Percentiles rank a stretch among this genome's conserved stretches.
phyloP scores from a whole-genome alignment of 768 basidiomycete species.

The Albatrellus ellisii region DNA sequence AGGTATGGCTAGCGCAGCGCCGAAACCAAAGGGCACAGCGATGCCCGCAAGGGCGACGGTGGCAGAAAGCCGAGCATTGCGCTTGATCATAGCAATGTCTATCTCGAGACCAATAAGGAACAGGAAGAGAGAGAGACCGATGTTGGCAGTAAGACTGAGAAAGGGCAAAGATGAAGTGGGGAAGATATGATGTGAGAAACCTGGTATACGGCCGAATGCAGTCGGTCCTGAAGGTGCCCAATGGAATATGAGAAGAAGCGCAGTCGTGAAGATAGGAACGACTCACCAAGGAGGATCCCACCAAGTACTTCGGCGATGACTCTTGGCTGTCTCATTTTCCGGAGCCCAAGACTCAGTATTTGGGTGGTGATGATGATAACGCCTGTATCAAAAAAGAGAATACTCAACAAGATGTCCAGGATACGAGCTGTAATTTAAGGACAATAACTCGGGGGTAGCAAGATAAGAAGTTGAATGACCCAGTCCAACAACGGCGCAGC shows the following conservation, averaged over 20 bases:
- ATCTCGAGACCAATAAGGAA: slow-evolving; percentile 93
- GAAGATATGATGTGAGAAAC: slow-evolving; percentile 81
- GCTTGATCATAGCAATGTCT: slow-evolving; percentile 64
- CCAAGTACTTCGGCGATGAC: slow-evolving; percentile 80
- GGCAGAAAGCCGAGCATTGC: slow-evolving; percentile 54
- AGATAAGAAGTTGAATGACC: not conserved
- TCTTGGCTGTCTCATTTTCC: slow-evolving; percentile 73
- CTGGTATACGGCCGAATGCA: slow-evolving; percentile 70
- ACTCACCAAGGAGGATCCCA: slow-evolving; percentile 72
- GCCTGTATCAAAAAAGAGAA: slow-evolving; percentile 33
- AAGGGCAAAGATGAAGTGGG: slow-evolving; percentile 58
- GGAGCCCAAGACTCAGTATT: slow-evolving; percentile 54
- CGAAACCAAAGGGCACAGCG: slow-evolving; percentile 78
- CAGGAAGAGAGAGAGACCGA: slow-evolving; percentile 79
- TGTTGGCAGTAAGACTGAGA: slow-evolving; percentile 78
- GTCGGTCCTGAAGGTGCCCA: slow-evolving; percentile 26
- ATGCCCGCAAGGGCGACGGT: slow-evolving; percentile 77
- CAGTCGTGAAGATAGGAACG: not conserved
- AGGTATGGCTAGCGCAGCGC: slow-evolving; percentile 53
- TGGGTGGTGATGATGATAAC: slow-evolving; percentile 77
- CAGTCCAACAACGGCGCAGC: not conserved
- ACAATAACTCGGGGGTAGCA: not conserved
- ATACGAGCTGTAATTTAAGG: not conserved
- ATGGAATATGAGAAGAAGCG: not conserved
- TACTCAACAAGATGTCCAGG: not conserved